Conservation (phyloP, 2,329 filamentous ascomycete genomes). For the Cladophialophora bantiana region DNA sequence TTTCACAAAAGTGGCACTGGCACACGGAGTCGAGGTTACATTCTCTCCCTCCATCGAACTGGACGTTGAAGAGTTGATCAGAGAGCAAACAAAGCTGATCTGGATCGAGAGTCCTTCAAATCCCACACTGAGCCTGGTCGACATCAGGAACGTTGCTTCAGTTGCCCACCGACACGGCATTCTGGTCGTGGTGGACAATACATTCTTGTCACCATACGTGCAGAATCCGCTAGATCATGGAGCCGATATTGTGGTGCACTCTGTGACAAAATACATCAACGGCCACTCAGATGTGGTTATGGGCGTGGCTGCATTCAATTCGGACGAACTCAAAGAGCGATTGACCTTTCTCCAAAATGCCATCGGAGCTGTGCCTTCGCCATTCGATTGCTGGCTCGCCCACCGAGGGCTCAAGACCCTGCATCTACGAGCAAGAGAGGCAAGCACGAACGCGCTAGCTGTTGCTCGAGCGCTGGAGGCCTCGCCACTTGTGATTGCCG, state of each 20-base stretch:
- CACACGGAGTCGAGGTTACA: conserved; percentile 91
- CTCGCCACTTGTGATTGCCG: conserved; percentile 81
- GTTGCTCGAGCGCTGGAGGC: conserved; percentile 79
- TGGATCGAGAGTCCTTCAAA: conserved; percentile 98
- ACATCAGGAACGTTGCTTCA: conserved; percentile 84
- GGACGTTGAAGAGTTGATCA: conserved; percentile 84
- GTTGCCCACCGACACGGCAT: conserved; percentile 88
- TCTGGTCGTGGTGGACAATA: conserved; percentile 98
- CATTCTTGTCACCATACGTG: conserved; percentile 93
- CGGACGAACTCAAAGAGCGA: conserved; percentile 75
- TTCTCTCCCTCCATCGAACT: conserved; percentile 93
- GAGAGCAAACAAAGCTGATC: conserved; percentile 82
- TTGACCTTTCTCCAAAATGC: conserved; percentile 95
- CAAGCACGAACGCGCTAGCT: conserved; percentile 78
- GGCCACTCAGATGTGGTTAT: conserved; percentile 96
- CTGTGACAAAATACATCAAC: conserved; percentile 99
- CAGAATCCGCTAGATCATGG: conserved; percentile 96
- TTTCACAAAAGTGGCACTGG: conserved; percentile 96
- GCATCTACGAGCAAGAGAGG: conserved; percentile 87
- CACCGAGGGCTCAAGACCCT: conserved; percentile 97
- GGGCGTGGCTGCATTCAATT: conserved; percentile 96
- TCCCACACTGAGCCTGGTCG: conserved; percentile 89
- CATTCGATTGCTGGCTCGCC: conserved; percentile 98
- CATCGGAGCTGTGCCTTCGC: conserved; percentile 90
- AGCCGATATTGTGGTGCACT: conserved; percentile 95